Base-by-base conservation (phyloP, 2,329 filamentous ascomycete species). In the Aspergillus sp. region DNA sequence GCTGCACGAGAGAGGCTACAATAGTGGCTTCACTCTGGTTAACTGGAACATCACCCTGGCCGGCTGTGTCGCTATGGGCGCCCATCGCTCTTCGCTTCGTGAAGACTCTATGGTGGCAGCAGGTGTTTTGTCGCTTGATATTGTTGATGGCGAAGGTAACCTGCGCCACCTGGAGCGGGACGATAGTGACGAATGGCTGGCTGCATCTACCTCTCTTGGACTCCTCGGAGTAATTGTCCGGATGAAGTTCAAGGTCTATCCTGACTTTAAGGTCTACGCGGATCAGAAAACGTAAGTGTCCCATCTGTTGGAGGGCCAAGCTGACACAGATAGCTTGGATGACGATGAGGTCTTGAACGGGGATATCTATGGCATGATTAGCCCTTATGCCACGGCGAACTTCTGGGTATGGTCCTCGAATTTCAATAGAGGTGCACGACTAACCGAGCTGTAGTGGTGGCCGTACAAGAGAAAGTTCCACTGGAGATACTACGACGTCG, bases 11-110 rank as follows among this genome's bases (percentile, higher is more conserved):
- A 25, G 53, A 30, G 61, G 57, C 22, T 41, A 41, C 11, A 41
- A 41, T 15, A 41, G 34, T 15, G 61, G 51, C 19, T 63, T 60
- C 22, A 63, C 61, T 2, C 19, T 63, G 23, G 61, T 63, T 3
- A 63, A 63, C 58, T 63, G 61, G 61, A 63, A 63, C 22, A 63
- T 63, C 23, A 63, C 61, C 3, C 61, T 63, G 4, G 61, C 61
- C 4, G 61, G 61, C 8, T 63, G 61, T 22, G 61, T 63, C 17
- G 61, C 61, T 2, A 63, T 63, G 61, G 61, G 61, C 3, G 61
- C 61, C 8, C 61, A 63, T 58, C 61, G 61, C 7, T 63, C 61
- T 1, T 63, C 61, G 8, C 54, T 63, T 13, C 54, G 61, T 17
- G 61, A 63, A 34, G 57, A 63, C 5, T 60, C 57, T 8, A 63